Base-by-base conservation (phyloP, 768 basidiomycete species). In the Lactarius evosmus region DNA sequence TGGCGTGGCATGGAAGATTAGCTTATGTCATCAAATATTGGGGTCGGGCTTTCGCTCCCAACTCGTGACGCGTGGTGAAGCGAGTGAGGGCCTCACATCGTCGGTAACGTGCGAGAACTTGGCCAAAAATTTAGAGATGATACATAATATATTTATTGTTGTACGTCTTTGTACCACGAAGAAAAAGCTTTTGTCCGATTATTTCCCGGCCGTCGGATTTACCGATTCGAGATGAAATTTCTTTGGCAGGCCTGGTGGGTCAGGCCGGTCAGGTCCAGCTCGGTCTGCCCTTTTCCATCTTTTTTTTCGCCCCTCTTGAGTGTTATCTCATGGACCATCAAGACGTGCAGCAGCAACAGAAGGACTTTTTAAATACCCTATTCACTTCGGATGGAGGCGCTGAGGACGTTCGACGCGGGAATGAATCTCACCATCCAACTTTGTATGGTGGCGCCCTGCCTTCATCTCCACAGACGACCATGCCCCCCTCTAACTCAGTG, bases 1-100 rank as follows among this genome's bases (percentile, higher is more conserved):
- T n/a, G n/a, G n/a, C n/a, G n/a, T n/a, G n/a, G n/a, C n/a, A 51
- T 87, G 85, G 85, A 76, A 77, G 4, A 60, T 84, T 22, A 81
- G 44, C 44, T 46, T 46, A 46, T 46, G 22, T 46, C 22, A 46
- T 46, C 44, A 22, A 46, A 14, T 46, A 46, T 46, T 25, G 22
- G 14, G 17, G 6, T 17, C 14, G 14, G 38, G 22, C 9, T 46
- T 46, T 25, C 25, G 0, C 9, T 22, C n/a, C 5, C 44, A 22
- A 46, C 44, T 46, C 44, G 44, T 46, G 44, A 11, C 4, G 44
- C n/a, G 22, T 22, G 44, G 44, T 11, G 4, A 46, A 46, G 44
- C 22, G 44, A 46, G 44, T 12, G 44, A 46, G 12, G 44, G 12
- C 11, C 44, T 46, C 44, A 46, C 44, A 46, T 46, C 44, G 44